Conservation (phyloP, 2,329 filamentous ascomycete species). For the Dothiorella sarmentorum region DNA sequence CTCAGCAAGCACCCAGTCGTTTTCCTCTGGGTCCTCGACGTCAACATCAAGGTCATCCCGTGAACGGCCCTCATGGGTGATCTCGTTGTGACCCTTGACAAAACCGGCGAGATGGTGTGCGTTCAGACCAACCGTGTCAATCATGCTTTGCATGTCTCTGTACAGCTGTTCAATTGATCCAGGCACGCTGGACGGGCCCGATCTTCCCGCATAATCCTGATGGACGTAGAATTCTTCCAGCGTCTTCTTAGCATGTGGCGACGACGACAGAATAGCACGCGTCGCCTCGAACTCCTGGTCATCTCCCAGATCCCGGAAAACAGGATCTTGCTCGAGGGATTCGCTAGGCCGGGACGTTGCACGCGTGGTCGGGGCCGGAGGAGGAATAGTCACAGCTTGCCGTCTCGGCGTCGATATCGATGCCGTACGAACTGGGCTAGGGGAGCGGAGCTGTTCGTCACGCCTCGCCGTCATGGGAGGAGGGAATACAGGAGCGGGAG, state of each 20-base stretch:
- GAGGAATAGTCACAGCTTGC: constrained; percentile 31
- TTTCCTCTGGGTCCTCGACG: constrained; percentile 45
- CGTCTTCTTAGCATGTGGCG: neutral
- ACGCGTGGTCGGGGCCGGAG: constrained; percentile 27
- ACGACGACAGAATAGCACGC: neutral
- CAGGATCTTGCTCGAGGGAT: constrained; percentile 37
- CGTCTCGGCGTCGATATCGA: constrained; percentile 46
- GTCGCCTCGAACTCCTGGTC: constrained; percentile 57
- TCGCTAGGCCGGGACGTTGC: constrained; percentile 28
- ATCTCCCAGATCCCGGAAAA: constrained; percentile 36
- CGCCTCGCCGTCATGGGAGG: constrained; percentile 42
- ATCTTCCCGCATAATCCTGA: constrained; percentile 43
- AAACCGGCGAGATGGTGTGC: constrained; percentile 61
- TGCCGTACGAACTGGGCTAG: constrained; percentile 64
- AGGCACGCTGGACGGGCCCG: constrained; percentile 40
- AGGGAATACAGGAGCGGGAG: constrained; percentile 52
- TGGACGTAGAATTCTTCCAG: constrained; percentile 59
- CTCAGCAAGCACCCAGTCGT: constrained; percentile 74
- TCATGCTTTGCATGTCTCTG: constrained; percentile 86
- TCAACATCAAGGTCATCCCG: constrained; percentile 60
- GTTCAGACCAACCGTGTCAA: constrained; percentile 87
- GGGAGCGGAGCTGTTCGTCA: constrained; percentile 62
- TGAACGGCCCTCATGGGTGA: constrained; percentile 53
- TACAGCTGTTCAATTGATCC: constrained; percentile 56
- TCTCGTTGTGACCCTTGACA: constrained; percentile 60